Evolutionary conservation across 1,284 basidiomycete species (phyloP), one percentile per base, ranked within the genome.

Genomic region (Leccinum griseonigrum): DNA sequence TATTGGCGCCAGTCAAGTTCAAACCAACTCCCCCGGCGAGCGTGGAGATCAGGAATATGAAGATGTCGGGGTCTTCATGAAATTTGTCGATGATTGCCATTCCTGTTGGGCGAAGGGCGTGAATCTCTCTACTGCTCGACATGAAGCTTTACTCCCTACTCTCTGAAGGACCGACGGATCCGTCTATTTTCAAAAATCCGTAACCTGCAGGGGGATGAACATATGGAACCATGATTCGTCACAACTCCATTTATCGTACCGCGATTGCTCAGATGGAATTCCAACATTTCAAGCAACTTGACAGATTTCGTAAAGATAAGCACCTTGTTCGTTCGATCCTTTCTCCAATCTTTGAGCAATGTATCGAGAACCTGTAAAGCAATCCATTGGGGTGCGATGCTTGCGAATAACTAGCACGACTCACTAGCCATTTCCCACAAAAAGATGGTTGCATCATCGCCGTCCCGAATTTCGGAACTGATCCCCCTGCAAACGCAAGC

Each of bases 291-390:
- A 22, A 96, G 77, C 16, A 96, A 76, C 70, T 92, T 93, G 61
- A 92, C 85, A 1, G 90, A 90, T 71, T 92, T 92, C 3, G 92
- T 94, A 75, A 96, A 96, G 58, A 95, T 86, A 28, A 95, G 78
- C 28, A 94, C 88, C 70, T 93, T 94, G 74, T 91, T 95, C 1
- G 79, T 78, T 3, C 64, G 68, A 62, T 89, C 87, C 66, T 79
- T 82, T 51, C 78, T 76, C 90, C 90, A 92, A 61, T 85, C 82
- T 34, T 75, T 78, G 16, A 95, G 76, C 1, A 95, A 77, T 1
- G 80, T 77, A 61, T 87, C 80, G 16, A 95, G 75, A 0, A 91
- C 85, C 88, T 92, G 68, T 2, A 11, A 10, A 16, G 28, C 13
- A 26, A 36, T n/a, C 51, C 32, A 16, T 58, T 28, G n/a, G 43